Evolutionary conservation across 2,329 filamentous ascomycete species (phyloP).

Genomic region (Exophiala aquamarina): DNA sequence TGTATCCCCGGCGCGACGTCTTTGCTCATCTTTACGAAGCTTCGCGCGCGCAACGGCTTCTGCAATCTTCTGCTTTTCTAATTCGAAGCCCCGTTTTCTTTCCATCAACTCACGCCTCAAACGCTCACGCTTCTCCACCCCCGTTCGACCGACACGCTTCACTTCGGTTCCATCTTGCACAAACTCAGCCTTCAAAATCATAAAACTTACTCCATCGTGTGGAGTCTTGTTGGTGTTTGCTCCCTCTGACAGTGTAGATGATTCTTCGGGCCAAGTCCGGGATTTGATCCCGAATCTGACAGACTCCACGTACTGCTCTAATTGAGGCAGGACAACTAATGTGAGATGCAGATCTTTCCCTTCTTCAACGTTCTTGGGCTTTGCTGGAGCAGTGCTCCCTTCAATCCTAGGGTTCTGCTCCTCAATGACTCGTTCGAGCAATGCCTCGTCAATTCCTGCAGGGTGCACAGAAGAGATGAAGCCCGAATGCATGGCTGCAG

Average conservation of each 20-base stretch:
- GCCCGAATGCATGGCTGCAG: constrained; percentile 87
- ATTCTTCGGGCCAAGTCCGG: constrained; percentile 61
- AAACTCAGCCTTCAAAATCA: constrained; percentile 78
- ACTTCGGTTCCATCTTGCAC: constrained; percentile 66
- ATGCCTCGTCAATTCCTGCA: constrained; percentile 68
- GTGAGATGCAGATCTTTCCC: constrained; percentile 85
- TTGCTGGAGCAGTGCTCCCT: constrained; percentile 44
- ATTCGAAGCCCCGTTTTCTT: constrained; percentile 19
- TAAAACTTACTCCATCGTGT: constrained; percentile 89
- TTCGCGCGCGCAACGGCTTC: neutral
- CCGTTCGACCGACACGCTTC: constrained; percentile 46
- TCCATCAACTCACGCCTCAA: constrained; percentile 40
- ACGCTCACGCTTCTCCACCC: constrained; percentile 50
- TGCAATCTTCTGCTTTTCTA: constrained; percentile 21
- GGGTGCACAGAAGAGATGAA: constrained; percentile 90
- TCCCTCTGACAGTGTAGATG: neutral
- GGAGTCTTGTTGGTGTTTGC: constrained; percentile 48
- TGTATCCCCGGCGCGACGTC: neutral
- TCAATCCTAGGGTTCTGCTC: constrained; percentile 47
- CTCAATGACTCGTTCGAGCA: constrained; percentile 60
- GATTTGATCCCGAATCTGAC: constrained; percentile 80
- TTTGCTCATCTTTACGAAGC: neutral
- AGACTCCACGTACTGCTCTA: constrained; percentile 73
- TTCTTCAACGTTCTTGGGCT: constrained; percentile 53
- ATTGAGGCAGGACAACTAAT: constrained; percentile 74